These are phyloP conservation scores for Fusarium sororula DNA, from an alignment of 2,329 filamentous ascomycete species.

Conservation along the genomic window DNA sequence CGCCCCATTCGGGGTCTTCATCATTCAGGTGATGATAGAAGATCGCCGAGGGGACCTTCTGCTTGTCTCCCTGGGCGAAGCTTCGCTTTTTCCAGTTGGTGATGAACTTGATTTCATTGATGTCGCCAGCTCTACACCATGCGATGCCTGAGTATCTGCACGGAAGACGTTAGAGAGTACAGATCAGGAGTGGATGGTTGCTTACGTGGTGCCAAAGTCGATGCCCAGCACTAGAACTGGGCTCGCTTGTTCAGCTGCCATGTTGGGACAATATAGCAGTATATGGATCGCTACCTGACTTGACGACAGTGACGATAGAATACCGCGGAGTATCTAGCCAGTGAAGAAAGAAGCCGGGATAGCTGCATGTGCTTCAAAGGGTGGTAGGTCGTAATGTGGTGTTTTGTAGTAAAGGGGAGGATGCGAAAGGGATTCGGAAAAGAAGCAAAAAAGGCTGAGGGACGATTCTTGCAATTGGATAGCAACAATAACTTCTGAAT, in stretches of 20 bases:
- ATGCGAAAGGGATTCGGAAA: background rate
- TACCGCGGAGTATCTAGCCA: background rate
- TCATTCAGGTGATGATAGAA: constrained; percentile 12
- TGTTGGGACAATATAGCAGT: background rate
- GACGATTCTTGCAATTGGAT: too few species aligned
- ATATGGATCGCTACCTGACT: background rate
- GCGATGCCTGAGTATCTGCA: constrained; percentile 53
- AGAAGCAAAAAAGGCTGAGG: background rate
- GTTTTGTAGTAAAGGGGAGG: background rate
- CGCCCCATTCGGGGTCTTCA: constrained; percentile 44
- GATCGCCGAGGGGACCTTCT: constrained; percentile 47
- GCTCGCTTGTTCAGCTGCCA: background rate
- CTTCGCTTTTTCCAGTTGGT: constrained; percentile 43
- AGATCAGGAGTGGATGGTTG: accelerated
- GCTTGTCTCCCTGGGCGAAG: constrained; percentile 40
- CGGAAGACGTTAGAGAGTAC: background rate
- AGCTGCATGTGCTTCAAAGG: background rate
- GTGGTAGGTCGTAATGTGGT: background rate
- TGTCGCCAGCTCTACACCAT: constrained; percentile 44
- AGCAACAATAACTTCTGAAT: background rate
- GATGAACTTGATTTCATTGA: constrained; percentile 43
- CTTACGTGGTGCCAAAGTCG: constrained; percentile 30
- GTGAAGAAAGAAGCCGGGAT: background rate
- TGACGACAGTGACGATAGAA: background rate
- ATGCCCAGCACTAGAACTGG: constrained; percentile 22